These are phyloP conservation scores for Pestalotiopsis sp. DNA, from an alignment of 2,329 filamentous ascomycete species.

Conservation along the genomic window DNA sequence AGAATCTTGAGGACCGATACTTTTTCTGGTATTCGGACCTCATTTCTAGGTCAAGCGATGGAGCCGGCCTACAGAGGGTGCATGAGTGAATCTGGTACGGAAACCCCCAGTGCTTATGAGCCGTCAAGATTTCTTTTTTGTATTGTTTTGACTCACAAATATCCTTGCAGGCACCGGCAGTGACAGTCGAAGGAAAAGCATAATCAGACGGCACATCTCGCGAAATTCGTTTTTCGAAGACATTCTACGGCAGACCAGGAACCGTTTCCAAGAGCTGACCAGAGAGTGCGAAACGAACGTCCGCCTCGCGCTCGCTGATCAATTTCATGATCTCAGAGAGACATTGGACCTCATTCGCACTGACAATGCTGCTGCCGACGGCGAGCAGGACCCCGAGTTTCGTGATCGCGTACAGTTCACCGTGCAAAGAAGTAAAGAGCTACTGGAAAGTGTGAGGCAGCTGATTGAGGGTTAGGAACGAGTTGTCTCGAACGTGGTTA, in stretches of 20 bases:
- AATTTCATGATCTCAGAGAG: background rate
- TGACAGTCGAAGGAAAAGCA: slow-evolving; percentile 31
- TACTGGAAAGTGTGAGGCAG: no score
- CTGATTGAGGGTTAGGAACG: no score
- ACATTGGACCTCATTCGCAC: background rate
- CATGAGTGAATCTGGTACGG: slow-evolving; percentile 32
- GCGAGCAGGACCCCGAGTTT: slow-evolving; percentile 2
- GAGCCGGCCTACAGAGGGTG: slow-evolving; percentile 31
- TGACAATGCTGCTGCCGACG: background rate
- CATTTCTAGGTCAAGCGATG: slow-evolving; percentile 37
- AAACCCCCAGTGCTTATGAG: background rate
- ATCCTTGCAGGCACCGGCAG: slow-evolving; percentile 30
- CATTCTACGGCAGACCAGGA: background rate
- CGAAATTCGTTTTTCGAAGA: slow-evolving; percentile 29
- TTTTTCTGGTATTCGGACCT: slow-evolving; percentile 36
- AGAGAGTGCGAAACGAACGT: background rate
- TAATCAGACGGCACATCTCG: slow-evolving; percentile 30
- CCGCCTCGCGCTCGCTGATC: background rate
- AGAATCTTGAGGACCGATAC: slow-evolving; percentile 35
- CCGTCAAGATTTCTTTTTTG: no score
- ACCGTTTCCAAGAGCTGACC: background rate
- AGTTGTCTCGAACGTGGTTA: no score
- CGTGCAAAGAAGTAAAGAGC: no score
- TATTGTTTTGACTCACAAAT: background rate
- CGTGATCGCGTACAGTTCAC: background rate